Evolutionary conservation across 2,329 filamentous ascomycete genomes (phyloP).

Genomic region (Dendryphion nanum): DNA sequence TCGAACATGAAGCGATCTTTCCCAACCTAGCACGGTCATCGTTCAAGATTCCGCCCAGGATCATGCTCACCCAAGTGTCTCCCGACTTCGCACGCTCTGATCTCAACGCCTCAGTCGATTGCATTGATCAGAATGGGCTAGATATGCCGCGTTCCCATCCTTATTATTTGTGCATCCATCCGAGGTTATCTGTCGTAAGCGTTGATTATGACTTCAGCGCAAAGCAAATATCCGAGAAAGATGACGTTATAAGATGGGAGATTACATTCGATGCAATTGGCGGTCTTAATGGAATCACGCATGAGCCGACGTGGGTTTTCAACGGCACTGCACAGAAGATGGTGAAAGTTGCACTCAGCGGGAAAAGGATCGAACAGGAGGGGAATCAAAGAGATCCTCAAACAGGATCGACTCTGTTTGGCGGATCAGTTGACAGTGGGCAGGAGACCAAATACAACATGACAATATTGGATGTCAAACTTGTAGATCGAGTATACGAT

Average conservation of each 20-base stretch:
- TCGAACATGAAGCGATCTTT: constrained; percentile 26
- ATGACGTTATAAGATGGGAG: constrained; percentile 18
- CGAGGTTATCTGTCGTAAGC: not conserved
- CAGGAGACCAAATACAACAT: constrained; percentile 21
- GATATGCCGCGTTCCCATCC: not conserved
- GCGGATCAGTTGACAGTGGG: not conserved
- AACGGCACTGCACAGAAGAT: constrained; percentile 23
- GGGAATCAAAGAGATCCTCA: constrained; percentile 8
- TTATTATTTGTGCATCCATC: not conserved
- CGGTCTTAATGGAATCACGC: constrained; percentile 7
- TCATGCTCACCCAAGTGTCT: constrained; percentile 17
- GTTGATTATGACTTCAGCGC: constrained; percentile 23
- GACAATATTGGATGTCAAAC: constrained; percentile 21
- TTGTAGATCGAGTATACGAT: constrained; percentile 19
- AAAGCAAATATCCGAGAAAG: constrained; percentile 2
- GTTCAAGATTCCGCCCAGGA: constrained; percentile 19
- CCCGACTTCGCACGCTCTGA: constrained; percentile 23
- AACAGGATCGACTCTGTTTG: constrained; percentile 1
- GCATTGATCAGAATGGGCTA: constrained; percentile 4
- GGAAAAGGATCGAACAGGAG: constrained; percentile 12
- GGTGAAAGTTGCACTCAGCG: constrained; percentile 24
- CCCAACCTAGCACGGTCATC: constrained; percentile 24
- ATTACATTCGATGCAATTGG: constrained; percentile 32
- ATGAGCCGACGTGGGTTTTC: constrained; percentile 16
- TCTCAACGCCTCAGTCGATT: constrained; percentile 21